phyloP scores from a whole-genome alignment of 768 basidiomycete species.

The Crucibulum laeve region DNA sequence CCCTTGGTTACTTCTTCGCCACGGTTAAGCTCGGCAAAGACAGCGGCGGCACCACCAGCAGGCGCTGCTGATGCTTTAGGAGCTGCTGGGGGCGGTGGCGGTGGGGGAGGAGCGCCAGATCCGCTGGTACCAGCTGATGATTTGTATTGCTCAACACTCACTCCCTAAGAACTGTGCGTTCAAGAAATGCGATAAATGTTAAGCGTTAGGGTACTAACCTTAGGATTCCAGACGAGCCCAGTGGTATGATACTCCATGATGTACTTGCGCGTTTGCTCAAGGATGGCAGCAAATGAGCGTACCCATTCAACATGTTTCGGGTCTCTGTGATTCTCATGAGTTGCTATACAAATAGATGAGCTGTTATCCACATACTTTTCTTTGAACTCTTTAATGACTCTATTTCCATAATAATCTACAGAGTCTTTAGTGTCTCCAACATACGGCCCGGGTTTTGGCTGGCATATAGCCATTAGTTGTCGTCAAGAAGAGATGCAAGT shows the following conservation, averaged over 20 bases:
- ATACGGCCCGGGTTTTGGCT: conserved; percentile 77
- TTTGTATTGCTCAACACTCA: conserved; percentile 52
- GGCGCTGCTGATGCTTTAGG: conserved; percentile 47
- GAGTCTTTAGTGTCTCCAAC: conserved; percentile 85
- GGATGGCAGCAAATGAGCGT: conserved; percentile 56
- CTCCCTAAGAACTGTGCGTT: conserved; percentile 35
- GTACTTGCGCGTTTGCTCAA: conserved; percentile 82
- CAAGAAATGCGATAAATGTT: conserved; percentile 4
- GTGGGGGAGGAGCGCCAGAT: conserved; percentile 46
- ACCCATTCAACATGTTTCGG: conserved; percentile 89
- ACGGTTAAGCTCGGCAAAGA: conserved; percentile 88
- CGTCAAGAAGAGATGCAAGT: background rate
- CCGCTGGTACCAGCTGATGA: conserved; percentile 27
- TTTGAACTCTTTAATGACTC: conserved; percentile 89
- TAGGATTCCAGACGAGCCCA: conserved; percentile 86
- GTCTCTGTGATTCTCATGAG: conserved; percentile 49
- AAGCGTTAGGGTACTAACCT: conserved; percentile 36
- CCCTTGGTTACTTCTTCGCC: conserved; percentile 89
- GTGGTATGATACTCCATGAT: conserved; percentile 82
- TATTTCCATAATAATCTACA: conserved; percentile 83
- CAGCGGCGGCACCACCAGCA: conserved; percentile 62
- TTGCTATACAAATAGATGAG: background rate
- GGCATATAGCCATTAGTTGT: conserved; percentile 19
- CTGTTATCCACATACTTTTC: conserved; percentile 69
- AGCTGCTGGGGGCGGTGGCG: conserved; percentile 54